These are phyloP conservation scores for Neurospora crassa DNA, from an alignment of 2,329 filamentous ascomycete genomes.

Conservation along the genomic window DNA sequence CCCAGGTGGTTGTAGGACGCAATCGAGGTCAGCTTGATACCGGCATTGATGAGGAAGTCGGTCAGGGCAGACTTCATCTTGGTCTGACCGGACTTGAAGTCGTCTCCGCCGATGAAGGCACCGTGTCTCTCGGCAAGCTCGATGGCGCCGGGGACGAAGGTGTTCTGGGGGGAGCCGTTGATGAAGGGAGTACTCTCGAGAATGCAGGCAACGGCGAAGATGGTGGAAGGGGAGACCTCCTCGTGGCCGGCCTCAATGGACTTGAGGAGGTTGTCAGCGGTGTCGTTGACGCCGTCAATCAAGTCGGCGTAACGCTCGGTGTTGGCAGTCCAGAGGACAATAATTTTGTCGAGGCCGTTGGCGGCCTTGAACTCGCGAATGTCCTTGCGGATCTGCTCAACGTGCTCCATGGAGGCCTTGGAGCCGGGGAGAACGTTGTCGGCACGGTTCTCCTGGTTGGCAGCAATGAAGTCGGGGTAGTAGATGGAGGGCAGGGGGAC, in stretches of 20 bases:
- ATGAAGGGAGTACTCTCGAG: conserved; percentile 89
- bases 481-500: conserved; percentile 89
- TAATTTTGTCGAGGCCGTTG: conserved; percentile 85
- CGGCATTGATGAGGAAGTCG: conserved; percentile 96
- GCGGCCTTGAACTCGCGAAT: conserved; percentile 87
- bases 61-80: conserved; percentile 99
- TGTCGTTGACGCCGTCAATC: conserved; percentile 85
- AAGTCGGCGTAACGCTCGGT: conserved; percentile 94
- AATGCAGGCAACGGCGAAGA: conserved; percentile 92
- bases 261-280: conserved; percentile 83
- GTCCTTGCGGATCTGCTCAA: conserved; percentile 86
- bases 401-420: conserved; percentile 79
- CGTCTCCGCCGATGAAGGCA: conserved; percentile 91
- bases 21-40: conserved; percentile 97
- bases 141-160: conserved; percentile 88
- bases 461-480: conserved; percentile 98
- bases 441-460: conserved; percentile 93
- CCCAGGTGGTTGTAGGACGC: conserved; percentile 98
- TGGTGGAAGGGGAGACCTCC: conserved; percentile 88
- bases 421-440: conserved; percentile 79
- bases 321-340: conserved; percentile 98
- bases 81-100: conserved; percentile 99
- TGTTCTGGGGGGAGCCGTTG: conserved; percentile 99
- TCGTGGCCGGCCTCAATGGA: conserved; percentile 79
- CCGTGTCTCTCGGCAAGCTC: conserved; percentile 78